Evolutionary conservation across 805 yeast genomes (phyloP).

Genomic region (Tetrapisispora fleetii): DNA sequence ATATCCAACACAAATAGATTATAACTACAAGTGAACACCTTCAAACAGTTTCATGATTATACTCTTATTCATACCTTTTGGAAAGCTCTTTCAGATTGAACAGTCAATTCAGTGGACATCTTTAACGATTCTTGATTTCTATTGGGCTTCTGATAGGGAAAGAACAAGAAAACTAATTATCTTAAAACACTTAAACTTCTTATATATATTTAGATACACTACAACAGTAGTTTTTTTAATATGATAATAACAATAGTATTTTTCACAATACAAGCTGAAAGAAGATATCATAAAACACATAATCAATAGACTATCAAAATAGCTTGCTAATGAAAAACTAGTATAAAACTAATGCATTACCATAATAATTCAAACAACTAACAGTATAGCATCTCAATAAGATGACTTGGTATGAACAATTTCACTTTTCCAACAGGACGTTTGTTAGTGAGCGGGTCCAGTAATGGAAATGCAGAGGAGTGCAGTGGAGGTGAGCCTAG

Average conservation of each 20-base stretch:
- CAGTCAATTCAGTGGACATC: slow-evolving; percentile 99
- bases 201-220: neutral
- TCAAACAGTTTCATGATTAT: neutral
- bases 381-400: no score
- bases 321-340: neutral
- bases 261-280: neutral
- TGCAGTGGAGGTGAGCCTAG: no score
- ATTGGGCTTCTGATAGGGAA: slow-evolving; percentile 5
- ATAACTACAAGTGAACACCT: neutral
- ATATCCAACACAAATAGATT: neutral
- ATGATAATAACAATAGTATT: no score
- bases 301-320: no score
- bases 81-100: slow-evolving; percentile 99
- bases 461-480: no score
- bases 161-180: neutral
- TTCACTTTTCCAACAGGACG: no score
- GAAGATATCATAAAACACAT: neutral
- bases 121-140: slow-evolving; percentile 31
- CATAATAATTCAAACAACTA: no score
- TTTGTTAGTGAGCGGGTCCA: no score
- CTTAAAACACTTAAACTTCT: neutral
- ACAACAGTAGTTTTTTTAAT: neutral
- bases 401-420: no score
- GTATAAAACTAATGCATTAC: neutral
- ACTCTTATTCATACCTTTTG: slow-evolving; percentile 77